Evolutionary conservation across 768 basidiomycete species (phyloP), one percentile per base, ranked within the genome.

Genomic region (Termitomyces sp.): DNA sequence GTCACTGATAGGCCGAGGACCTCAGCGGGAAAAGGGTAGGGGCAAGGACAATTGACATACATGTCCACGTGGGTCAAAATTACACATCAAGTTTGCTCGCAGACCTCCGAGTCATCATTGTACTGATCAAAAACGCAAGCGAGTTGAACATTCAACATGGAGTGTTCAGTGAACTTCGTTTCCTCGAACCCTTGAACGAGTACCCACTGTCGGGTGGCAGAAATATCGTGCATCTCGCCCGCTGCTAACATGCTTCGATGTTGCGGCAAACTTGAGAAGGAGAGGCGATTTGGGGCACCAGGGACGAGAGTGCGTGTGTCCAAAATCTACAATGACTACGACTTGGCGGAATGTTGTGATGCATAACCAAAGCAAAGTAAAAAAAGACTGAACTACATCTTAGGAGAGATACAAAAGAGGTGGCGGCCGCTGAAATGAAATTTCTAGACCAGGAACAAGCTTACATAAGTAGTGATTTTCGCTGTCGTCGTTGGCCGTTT

Each of bases 391-490:
- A 50, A 34, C 28, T n/a, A 22, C 20, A 13, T 24, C 16, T 18
- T n/a, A 16, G 6, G 16, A 12, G 44, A 39, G 16, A 39, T 5
- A 2, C 10, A 18, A 0, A 3, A 37, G 36, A 16, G 36, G 3
- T 39, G 39, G 39, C 39, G 39, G 39, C n/a, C 39, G 16, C 26
- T 58, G 45, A 52, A 59, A 59, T 52, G 45, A 36, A 34, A 20
- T 51, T 50, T 34, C 33, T 36, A 51, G 20, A 37, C 24, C 39
- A 51, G 48, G 54, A 41, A 31, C 12, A 20, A 10, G 61, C 42
- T 62, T 62, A 62, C 61, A 56, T 62, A 62, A 62, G 34, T 24
- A 28, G 55, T 61, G 60, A 53, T 46, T 60, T 60, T 56, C 39
- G 36, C 12, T 13, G n/a, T 42, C 41, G 56, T 56, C 33, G 49